Evolutionary conservation across 2,329 filamentous ascomycete species (phyloP), one percentile per base, ranked within the genome.

Genomic region (Aspergillus proliferans): DNA sequence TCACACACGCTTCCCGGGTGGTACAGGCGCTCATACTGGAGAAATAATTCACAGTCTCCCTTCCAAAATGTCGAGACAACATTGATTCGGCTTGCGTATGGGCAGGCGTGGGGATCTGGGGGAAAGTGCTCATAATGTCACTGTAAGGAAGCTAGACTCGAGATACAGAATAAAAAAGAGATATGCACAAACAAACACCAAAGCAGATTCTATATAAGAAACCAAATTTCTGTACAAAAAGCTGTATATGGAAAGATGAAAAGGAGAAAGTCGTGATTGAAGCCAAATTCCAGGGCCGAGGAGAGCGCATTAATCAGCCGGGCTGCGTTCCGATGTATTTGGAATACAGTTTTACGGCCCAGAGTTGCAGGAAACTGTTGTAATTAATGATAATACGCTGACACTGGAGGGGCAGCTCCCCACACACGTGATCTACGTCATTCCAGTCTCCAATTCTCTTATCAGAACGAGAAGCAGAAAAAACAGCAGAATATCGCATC

Each of bases 71-170:
- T 44, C 72, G 67, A 8, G 71, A 69, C 41, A 77, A 60, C 66
- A 76, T 75, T 34, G 81, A 82, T 64, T 84, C 81, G 58, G 79
- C 69, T 54, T 78, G 72, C 49, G 76, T 68, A 66, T 83, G 79
- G 34, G 79, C 78, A 46, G 82, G 81, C 56, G 76, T 73, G 24
- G 82, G 82, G 47, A 83, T 73, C 47, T 72, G 64, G 34, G 63
- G 56, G 33, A 52, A 46, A 28, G 50, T 50, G 51, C 46, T 62
- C 64, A 67, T 68, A 38, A 41, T 64, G 60, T 15, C 10, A 30
- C 26, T 21, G 10, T 45, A 45, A 19, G 14, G 10, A 21, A 40
- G 10, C 38, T 12, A 40, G 38, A 15, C 6, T 6, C 34, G 10
- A n/a, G n/a, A 18, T 6, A 38, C 6, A 38, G 18, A 38, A 19